A percentile compares a stretch with the other conserved stretches of the same genome.
Conservation (phyloP, 192 early-diverging fungal genomes). For the Gigaspora rosea region DNA sequence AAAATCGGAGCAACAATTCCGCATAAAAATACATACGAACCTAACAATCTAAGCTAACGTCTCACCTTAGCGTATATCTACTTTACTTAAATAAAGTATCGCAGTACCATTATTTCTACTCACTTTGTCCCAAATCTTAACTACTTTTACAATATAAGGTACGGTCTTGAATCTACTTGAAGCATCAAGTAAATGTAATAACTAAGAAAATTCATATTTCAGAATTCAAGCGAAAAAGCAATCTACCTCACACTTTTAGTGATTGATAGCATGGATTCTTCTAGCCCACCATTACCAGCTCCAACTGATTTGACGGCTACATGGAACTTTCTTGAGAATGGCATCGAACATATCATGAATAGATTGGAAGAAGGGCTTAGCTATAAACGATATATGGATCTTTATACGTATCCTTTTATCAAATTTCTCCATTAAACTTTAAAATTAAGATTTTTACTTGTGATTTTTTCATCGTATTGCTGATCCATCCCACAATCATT, state of each 20-base stretch:
- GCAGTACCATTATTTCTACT: too few species aligned
- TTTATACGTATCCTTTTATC: slow-evolving; percentile 73
- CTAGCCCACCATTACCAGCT: slow-evolving; percentile 46
- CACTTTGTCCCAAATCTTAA: too few species aligned
- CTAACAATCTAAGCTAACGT: neutral
- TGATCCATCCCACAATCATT: neutral
- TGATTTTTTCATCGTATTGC: too few species aligned
- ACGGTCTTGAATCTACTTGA: too few species aligned
- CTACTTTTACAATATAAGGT: too few species aligned
- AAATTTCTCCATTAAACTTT: neutral
- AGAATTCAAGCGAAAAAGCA: neutral
- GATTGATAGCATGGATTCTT: slow-evolving; percentile 26
- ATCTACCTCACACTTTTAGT: neutral
- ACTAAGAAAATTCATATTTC: neutral
- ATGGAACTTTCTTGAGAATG: slow-evolving; percentile 74
- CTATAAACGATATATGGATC: slow-evolving; percentile 75
- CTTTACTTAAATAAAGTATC: neutral
- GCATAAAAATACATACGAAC: neutral
- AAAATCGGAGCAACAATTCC: neutral
- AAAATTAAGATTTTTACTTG: neutral
- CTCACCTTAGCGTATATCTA: neutral
- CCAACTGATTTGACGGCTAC: slow-evolving; percentile 60
- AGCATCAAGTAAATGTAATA: too few species aligned
- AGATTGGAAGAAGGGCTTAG: slow-evolving; percentile 73
- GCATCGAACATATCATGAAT: slow-evolving; percentile 81